These are phyloP conservation scores for Lentinula guzmanii DNA, from an alignment of 768 basidiomycete species.

Conservation along the genomic window DNA sequence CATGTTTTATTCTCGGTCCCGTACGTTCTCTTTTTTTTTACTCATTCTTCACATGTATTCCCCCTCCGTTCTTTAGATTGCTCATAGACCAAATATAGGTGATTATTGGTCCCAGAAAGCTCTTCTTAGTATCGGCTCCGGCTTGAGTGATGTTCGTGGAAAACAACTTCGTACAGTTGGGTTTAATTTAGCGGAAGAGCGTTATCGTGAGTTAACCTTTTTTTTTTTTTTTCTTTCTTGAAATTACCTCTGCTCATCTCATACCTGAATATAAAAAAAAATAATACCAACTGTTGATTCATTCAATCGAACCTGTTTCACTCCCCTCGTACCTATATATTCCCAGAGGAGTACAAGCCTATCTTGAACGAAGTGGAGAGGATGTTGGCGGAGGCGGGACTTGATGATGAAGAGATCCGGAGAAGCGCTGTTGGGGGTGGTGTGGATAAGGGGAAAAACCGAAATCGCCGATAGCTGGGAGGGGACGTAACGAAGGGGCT, in stretches of 20 bases:
- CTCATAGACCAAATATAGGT: constrained; percentile 29
- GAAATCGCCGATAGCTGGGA: constrained; percentile 36
- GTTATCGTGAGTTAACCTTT: constrained; percentile 50
- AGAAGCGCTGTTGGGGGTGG: constrained; percentile 40
- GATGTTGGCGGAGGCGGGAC: constrained; percentile 76
- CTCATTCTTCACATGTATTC: not conserved
- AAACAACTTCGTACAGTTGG: constrained; percentile 76
- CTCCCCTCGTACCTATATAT: not conserved
- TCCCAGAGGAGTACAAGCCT: constrained; percentile 71
- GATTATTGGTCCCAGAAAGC: constrained; percentile 81
- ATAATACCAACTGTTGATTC: not conserved
- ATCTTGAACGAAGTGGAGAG: constrained; percentile 77
- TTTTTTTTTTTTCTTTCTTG: not conserved
- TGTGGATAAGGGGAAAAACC: constrained; percentile 40
- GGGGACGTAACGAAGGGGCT: too few species aligned
- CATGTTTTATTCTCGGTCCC: constrained; percentile 75
- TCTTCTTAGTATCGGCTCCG: constrained; percentile 15
- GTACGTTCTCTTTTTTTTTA: constrained; percentile 32
- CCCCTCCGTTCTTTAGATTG: not conserved
- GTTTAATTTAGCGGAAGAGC: constrained; percentile 67
- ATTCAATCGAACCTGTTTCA: not conserved
- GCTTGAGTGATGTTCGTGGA: constrained; percentile 56
- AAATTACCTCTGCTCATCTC: not conserved
- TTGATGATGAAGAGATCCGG: constrained; percentile 80
- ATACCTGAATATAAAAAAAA: not conserved